These are phyloP conservation scores for Arthrobotrys sinensis DNA, from an alignment of 2,329 filamentous ascomycete genomes.

Conservation along the genomic window DNA sequence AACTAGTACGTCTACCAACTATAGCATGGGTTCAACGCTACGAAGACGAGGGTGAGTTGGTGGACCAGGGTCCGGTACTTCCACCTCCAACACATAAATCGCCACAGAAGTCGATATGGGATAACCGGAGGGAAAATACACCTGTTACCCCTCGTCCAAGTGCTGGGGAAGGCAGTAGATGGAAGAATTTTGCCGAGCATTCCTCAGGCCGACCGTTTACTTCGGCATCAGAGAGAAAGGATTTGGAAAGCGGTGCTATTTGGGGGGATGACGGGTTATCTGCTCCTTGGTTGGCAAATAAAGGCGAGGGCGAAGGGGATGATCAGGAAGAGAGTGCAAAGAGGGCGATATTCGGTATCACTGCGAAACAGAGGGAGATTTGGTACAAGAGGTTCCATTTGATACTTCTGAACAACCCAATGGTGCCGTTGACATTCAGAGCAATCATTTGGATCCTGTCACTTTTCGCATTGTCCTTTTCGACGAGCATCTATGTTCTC, in stretches of 20 bases:
- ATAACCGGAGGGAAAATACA: constrained; percentile 64
- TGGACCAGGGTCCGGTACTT: constrained; percentile 60
- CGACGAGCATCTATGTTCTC: constrained; percentile 79
- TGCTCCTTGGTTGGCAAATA: constrained; percentile 70
- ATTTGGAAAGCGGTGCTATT: constrained; percentile 62
- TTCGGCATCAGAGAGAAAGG: constrained; percentile 66
- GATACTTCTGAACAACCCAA: constrained; percentile 82
- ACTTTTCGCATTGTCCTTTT: constrained; percentile 83
- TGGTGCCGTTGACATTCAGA: constrained; percentile 88
- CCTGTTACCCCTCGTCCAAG: constrained; percentile 64
- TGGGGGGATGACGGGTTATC: constrained; percentile 57
- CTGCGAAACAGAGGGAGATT: constrained; percentile 70
- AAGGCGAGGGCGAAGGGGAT: constrained; percentile 70
- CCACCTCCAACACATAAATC: constrained; percentile 61
- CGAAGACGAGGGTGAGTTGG: constrained; percentile 63
- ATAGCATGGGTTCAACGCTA: constrained; percentile 64
- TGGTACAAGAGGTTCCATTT: constrained; percentile 76
- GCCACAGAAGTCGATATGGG: constrained; percentile 64
- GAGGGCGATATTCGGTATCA: constrained; percentile 68
- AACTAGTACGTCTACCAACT: constrained; percentile 12
- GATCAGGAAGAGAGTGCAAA: constrained; percentile 32
- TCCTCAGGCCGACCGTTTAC: constrained; percentile 63
- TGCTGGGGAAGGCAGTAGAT: constrained; percentile 63
- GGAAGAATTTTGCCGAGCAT: constrained; percentile 64
- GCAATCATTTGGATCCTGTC: constrained; percentile 87